Percentiles rank a stretch among this genome's conserved stretches.
Evolutionary conservation across 2,329 filamentous ascomycete genomes (phyloP).

Genomic region (Allantophomopsis cytisporea): DNA sequence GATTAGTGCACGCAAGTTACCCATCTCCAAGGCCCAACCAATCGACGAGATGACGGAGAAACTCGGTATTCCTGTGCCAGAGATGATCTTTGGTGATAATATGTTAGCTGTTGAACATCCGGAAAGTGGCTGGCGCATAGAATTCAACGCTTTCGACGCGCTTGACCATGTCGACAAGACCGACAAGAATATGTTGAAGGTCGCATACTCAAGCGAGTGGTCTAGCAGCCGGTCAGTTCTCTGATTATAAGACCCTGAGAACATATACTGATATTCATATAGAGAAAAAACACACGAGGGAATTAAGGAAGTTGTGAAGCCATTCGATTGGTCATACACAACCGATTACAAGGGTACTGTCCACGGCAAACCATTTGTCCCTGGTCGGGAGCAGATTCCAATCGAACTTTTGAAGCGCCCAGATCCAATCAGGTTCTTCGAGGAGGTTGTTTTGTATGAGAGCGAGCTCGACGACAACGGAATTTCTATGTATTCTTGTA

Average conservation of each 20-base stretch:
- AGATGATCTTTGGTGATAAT: slow-evolving; percentile 99
- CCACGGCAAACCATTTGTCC: slow-evolving; percentile 16
- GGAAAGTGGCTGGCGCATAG: slow-evolving; percentile 63
- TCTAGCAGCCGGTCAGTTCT: slow-evolving; percentile 27
- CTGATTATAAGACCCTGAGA: too few species aligned
- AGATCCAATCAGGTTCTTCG: slow-evolving; percentile 92
- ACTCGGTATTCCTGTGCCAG: slow-evolving; percentile 77
- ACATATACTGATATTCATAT: too few species aligned
- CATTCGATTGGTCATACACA: slow-evolving; percentile 97
- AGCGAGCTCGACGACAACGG: slow-evolving; percentile 97
- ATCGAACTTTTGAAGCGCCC: slow-evolving; percentile 75
- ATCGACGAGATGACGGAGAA: slow-evolving; percentile 74
- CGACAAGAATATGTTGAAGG: slow-evolving; percentile 77
- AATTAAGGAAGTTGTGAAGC: slow-evolving; percentile 88
- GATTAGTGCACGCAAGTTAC: slow-evolving; percentile 76
- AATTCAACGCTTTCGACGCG: slow-evolving; percentile 77
- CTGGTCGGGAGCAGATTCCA: slow-evolving; percentile 43
- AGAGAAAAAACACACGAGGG: slow-evolving; percentile 71
- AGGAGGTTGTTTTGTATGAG: slow-evolving; percentile 92
- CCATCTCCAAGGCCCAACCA: slow-evolving; percentile 82
- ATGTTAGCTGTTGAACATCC: slow-evolving; percentile 60
- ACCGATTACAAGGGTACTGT: slow-evolving; percentile 63
- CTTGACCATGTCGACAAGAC: slow-evolving; percentile 92
- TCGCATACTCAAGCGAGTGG: slow-evolving; percentile 88
- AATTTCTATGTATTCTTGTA: slow-evolving; percentile 79